These are phyloP conservation scores for Neurospora africana DNA, from an alignment of 495 filamentous ascomycete genomes.

Conservation along the genomic window DNA sequence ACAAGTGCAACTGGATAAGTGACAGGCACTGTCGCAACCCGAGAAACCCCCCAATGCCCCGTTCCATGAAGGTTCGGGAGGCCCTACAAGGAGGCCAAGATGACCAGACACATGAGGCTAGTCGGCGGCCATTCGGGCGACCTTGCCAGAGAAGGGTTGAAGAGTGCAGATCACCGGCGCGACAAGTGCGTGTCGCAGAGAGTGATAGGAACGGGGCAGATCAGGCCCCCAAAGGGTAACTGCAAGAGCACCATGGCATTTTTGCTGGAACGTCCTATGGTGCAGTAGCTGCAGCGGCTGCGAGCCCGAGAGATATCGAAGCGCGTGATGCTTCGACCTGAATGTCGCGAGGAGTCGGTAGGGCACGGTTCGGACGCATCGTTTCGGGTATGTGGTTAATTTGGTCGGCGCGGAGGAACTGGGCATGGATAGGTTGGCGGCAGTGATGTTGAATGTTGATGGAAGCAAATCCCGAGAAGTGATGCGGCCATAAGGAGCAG, in stretches of 20 bases:
- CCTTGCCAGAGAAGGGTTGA: not conserved
- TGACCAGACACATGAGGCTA: not conserved
- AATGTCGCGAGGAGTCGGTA: not conserved
- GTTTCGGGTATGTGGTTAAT: not conserved
- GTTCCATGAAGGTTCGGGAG: not conserved
- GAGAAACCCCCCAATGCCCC: not conserved
- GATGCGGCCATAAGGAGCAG: not conserved
- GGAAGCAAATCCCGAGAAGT: not conserved
- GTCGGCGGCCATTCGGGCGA: not conserved
- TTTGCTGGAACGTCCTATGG: not conserved
- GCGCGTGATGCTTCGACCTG: not conserved
- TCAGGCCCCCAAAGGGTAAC: not conserved
- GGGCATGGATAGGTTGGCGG: not conserved
- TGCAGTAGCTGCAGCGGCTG: not conserved
- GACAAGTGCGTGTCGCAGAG: not conserved
- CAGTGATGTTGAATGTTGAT: not conserved
- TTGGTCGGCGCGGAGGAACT: not conserved
- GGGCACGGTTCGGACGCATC: not conserved
- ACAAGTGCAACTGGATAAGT: not conserved
- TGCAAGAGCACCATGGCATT: not conserved
- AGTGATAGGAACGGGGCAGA: not conserved
- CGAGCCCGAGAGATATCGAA: not conserved
- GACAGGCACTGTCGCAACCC: not conserved
- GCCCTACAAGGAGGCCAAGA: not conserved
- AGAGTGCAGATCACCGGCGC: not conserved